These are phyloP conservation scores for Boletus rubroflammeus DNA, from an alignment of 768 basidiomycete species.

Conservation along the genomic window DNA sequence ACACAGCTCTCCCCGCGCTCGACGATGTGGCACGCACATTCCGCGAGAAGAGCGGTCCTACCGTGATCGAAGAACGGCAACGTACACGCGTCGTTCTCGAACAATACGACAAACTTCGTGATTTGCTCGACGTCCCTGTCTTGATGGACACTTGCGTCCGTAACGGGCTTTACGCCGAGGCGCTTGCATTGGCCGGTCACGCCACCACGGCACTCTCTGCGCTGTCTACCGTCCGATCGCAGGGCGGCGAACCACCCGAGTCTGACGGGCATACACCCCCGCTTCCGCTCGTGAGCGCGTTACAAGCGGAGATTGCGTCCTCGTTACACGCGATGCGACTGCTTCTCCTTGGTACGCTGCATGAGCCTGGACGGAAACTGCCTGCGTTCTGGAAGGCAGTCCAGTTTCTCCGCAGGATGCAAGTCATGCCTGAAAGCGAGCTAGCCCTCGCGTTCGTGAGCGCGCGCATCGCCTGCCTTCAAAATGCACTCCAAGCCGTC, in stretches of 20 bases:
- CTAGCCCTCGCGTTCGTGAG: constrained; percentile 85
- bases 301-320: constrained; percentile 64
- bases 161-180: constrained; percentile 90
- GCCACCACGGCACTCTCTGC: constrained; percentile 48
- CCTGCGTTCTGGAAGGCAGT: constrained; percentile 89
- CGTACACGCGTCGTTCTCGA: constrained; percentile 86
- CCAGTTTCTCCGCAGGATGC: constrained; percentile 82
- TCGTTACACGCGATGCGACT: constrained; percentile 66
- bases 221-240: constrained; percentile 36
- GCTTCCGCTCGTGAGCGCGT: constrained; percentile 39
- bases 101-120: constrained; percentile 89
- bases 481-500: constrained; percentile 50
- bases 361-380: constrained; percentile 79
- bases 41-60: constrained; percentile 61
- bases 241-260: constrained; percentile 36
- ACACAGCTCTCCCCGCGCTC: constrained; percentile 66
- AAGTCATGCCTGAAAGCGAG: constrained; percentile 64
- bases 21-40: constrained; percentile 72
- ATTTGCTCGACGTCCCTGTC: constrained; percentile 85
- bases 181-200: constrained; percentile 79
- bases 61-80: constrained; percentile 68
- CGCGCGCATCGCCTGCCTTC: constrained; percentile 64
- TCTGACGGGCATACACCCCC: constrained; percentile 36
- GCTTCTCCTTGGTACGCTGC: constrained; percentile 72
- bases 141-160: constrained; percentile 92